Evolutionary conservation across 129 eudicot species (phyloP), one percentile per base, ranked within the genome.

Genomic region (Artemisia tridentata): DNA sequence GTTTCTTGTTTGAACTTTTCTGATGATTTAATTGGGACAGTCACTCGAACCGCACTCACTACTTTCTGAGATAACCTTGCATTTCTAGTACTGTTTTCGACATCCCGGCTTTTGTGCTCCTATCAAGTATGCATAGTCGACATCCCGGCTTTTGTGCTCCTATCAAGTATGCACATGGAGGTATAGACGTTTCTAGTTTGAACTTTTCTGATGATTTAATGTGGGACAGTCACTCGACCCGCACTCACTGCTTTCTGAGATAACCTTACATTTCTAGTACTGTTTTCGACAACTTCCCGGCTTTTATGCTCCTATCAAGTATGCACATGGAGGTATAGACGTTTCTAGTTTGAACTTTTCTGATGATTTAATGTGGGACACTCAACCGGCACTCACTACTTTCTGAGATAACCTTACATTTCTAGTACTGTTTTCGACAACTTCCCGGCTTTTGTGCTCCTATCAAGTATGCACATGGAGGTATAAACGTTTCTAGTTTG

Each of bases 131-230:
- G 70, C 70, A 61, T n/a, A n/a, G n/a, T n/a, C n/a, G n/a, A n/a
- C n/a, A n/a, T n/a, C 66, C 63, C 43, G 66, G 66, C 25, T 59
- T 62, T 77, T 62, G 29, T 50, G 75, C 47, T 60, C 56, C 38
- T 51, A 13, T 55, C 68, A 59, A 59, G 56, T 41, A 21, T 20
- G 70, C 70, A 61, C 57, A 59, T 76, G 70, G 70, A 76, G 57
- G 70, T n/a, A 34, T 76, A 34, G 8, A 31, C 20, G 11, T 21
- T 52, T 51, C 25, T 63, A 52, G 69, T 68, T 76, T 31, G 53
- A 68, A 38, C 56, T 14, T 59, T 59, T 68, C 48, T 68, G 70
- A 48, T 68, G 16, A 59, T 68, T 59, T 43, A 50, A 60, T 50
- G 45, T 52, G 58, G 70, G 75, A 60, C 2, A 1, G 25, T 23